These are phyloP conservation scores for Yamadazyma buinensis DNA, from an alignment of 1,139 yeast species.

Conservation along the genomic window DNA sequence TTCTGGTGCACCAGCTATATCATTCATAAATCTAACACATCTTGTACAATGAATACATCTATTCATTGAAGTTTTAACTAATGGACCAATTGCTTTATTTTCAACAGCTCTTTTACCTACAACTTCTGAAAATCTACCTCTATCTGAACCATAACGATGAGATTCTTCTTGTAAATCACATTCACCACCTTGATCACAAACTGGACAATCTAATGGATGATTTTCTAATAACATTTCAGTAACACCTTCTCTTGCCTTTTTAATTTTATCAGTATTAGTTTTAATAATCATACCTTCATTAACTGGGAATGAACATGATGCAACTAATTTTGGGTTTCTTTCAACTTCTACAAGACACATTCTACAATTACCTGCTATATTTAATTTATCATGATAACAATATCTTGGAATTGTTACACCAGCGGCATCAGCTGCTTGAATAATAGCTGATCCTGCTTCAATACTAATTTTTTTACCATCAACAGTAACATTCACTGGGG, in stretches of 20 bases:
- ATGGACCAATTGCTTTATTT: conserved; percentile 87
- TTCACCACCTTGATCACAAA: conserved; percentile 94
- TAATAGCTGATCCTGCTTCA: conserved; percentile 84
- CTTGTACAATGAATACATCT: conserved; percentile 92
- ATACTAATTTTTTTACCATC: conserved; percentile 76
- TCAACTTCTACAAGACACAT: conserved; percentile 93
- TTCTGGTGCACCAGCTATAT: conserved; percentile 91
- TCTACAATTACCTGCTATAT: conserved; percentile 93
- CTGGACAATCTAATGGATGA: conserved; percentile 92
- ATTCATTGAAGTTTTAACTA: conserved; percentile 88
- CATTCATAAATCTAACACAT: conserved; percentile 87
- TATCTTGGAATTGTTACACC: conserved; percentile 86
- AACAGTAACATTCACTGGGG: conserved; percentile 71
- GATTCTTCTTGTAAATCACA: conserved; percentile 91
- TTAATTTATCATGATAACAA: conserved; percentile 88
- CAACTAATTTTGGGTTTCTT: conserved; percentile 85
- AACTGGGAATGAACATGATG: conserved; percentile 91
- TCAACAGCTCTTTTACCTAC: conserved; percentile 88
- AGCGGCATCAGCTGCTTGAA: conserved; percentile 90
- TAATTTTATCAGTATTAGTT: conserved; percentile 76
- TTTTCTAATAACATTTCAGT: conserved; percentile 85
- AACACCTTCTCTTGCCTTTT: conserved; percentile 85
- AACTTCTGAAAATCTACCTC: conserved; percentile 80
- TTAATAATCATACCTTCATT: conserved; percentile 86
- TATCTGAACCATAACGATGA: conserved; percentile 77